A percentile compares a stretch with the other conserved stretches of the same genome.
phyloP scores from a whole-genome alignment of 345 rosid species.

The Mercurialis annua region DNA sequence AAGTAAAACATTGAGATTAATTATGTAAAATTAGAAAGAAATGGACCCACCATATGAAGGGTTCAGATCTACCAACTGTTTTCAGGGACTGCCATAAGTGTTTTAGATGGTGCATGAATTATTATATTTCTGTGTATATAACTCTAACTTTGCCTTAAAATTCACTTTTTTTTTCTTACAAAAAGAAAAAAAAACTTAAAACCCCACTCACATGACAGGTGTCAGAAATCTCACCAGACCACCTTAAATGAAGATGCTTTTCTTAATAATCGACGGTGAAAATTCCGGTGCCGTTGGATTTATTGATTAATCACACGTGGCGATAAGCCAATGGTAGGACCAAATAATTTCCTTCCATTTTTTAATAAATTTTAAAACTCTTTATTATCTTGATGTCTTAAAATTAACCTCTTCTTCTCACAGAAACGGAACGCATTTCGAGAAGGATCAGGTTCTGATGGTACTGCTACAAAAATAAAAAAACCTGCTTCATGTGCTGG shows the following conservation, averaged over 20 bases:
- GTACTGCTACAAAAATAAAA: background rate
- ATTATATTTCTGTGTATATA: background rate
- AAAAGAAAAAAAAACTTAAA: conserved; percentile 7
- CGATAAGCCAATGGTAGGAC: conserved; percentile 7
- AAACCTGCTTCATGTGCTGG: conserved; percentile 37
- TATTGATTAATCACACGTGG: conserved; percentile 1
- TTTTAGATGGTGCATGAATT: conserved; percentile 31
- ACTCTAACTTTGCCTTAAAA: conserved; percentile 21
- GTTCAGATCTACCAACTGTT: conserved; percentile 29
- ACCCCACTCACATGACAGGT: conserved; percentile 47
- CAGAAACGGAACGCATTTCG: conserved; percentile 43
- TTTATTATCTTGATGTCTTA: conserved; percentile 19
- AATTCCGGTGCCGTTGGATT: conserved; percentile 18
- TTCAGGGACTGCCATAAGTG: conserved; percentile 26
- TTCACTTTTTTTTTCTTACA: conserved; percentile 8
- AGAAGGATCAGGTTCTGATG: conserved; percentile 50
- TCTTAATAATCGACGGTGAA: conserved; percentile 6
- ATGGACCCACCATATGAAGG: conserved; percentile 18
- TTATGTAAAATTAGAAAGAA: background rate
- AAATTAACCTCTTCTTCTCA: conserved; percentile 14
- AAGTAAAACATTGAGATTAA: background rate
- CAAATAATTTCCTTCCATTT: no score
- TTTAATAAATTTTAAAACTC: no score
- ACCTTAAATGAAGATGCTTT: conserved; percentile 22
- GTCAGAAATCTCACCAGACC: conserved; percentile 47